Evolutionary conservation across 768 basidiomycete species (phyloP), one percentile per base, ranked within the genome.

Genomic region (Amanita thiersii): DNA sequence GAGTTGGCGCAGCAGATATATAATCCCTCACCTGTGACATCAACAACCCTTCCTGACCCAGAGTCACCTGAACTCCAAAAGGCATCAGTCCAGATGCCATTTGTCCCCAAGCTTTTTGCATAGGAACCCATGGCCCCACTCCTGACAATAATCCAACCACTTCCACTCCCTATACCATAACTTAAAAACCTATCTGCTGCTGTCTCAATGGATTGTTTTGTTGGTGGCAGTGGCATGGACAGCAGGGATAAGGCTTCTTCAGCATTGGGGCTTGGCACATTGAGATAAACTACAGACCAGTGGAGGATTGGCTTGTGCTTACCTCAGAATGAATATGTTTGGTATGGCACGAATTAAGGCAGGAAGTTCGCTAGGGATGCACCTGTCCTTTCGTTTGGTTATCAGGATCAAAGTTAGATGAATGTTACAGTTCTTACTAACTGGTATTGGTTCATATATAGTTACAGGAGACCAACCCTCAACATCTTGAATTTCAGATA

Each of bases 371-470:
- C 74, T 79, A 24, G 90, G 89, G 20, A 83, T 58, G 53, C 91
- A 94, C 47, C 80, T 73, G 54, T 83, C 73, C 81, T 90, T 58
- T 33, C 25, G 12, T 73, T 53, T 82, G 73, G 80, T 89, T 58
- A 29, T 29, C 43, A 15, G 32, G 15, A 10, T 17, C 20, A 42
- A 11, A 11, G 9, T 30, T 33, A 25, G 39, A 20, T 28, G 25
- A 40, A 25, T n/a, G n/a, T 46, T 7, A 48, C 34, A 29, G 10
- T 7, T 29, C 37, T 19, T 3, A 68, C 77, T 43, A 37, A 89
- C 88, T 44, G 88, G 89, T 48, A 91, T 85, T 1, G 91, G 91
- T 60, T 93, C 90, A 50, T 81, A 94, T 31, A 92, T 77, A 1
- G 75, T 70, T 33, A 64, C 63, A 3, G 90, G 84, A 5, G 61